A percentile compares a stretch with the other conserved stretches of the same genome.
phyloP scores from a whole-genome alignment of 2,329 filamentous ascomycete species.

The Pseudonectria buxi region DNA sequence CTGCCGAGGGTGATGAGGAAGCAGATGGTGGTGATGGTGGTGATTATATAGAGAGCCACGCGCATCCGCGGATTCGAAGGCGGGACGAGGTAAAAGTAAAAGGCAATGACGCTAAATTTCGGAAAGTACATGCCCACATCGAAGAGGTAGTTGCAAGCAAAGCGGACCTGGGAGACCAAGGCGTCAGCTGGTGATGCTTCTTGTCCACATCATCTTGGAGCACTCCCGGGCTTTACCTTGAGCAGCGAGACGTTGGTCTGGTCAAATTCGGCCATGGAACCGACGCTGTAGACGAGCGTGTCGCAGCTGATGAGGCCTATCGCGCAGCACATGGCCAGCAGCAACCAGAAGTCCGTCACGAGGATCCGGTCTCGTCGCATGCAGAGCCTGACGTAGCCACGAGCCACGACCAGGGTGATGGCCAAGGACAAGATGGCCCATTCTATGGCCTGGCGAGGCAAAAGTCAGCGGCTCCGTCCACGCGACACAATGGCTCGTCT shows the following conservation, averaged over 20 bases:
- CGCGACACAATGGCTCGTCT: too few relatives aligned
- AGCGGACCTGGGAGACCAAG: conserved; percentile 9
- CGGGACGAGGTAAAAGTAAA: conserved; percentile 17
- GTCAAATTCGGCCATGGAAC: conserved; percentile 1
- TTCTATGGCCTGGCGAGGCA: conserved; percentile 1
- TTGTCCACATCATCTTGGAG: too few relatives aligned
- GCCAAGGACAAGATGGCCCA: conserved; percentile 4
- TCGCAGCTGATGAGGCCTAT: conserved; percentile 2
- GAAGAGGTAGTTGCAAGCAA: conserved; percentile 20
- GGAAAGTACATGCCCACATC: conserved; percentile 19
- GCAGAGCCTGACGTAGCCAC: conserved; percentile 3
- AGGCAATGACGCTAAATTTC: conserved; percentile 18
- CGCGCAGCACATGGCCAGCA: not conserved
- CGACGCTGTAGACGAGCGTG: conserved; percentile 1
- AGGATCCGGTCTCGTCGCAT: conserved; percentile 4
- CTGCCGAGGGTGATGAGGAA: conserved; percentile 11
- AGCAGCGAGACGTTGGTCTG: too few relatives aligned
- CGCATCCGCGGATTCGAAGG: conserved; percentile 11
- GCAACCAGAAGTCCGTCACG: conserved; percentile 1
- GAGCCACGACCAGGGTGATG: conserved; percentile 2
- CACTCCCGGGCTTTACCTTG: too few relatives aligned
- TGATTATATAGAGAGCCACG: conserved; percentile 10
- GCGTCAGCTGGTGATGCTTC: too few relatives aligned
- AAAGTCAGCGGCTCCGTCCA: too few relatives aligned
- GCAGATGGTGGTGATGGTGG: conserved; percentile 6